Conservation (phyloP, 2,329 filamentous ascomycete species). For the Hymenotorrendiella dingleyae region DNA sequence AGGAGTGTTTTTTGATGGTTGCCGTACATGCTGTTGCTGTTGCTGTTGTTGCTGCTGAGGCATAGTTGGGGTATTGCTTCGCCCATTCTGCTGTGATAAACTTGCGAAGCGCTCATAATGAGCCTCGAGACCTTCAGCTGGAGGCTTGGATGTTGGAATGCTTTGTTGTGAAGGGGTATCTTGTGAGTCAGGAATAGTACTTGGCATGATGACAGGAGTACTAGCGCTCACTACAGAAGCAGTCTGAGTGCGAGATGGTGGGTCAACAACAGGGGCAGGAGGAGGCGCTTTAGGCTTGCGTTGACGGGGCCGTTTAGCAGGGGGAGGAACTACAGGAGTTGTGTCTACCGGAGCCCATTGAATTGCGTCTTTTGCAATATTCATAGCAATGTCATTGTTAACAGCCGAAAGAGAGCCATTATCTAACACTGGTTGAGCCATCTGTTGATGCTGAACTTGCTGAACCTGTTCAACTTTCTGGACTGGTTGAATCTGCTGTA, state of each 20-base stretch:
- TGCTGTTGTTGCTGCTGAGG: constrained; percentile 19
- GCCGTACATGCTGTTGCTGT: constrained; percentile 22
- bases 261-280: constrained; percentile 17
- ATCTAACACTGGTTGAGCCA: not conserved
- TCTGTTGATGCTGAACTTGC: constrained; percentile 5
- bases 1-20: constrained; percentile 23
- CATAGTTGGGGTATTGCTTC: constrained; percentile 22
- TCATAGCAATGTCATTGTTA: constrained; percentile 13
- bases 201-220: constrained; percentile 25
- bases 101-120: constrained; percentile 30
- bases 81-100: constrained; percentile 23
- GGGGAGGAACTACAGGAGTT: constrained; percentile 20
- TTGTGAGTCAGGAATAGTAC: constrained; percentile 27
- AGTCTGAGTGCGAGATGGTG: constrained; percentile 21
- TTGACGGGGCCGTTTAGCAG: constrained; percentile 35
- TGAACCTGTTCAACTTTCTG: not conserved
- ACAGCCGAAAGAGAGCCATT: constrained; percentile 1
- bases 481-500: constrained; percentile 1
- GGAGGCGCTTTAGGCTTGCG: constrained; percentile 32
- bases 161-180: constrained; percentile 15
- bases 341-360: constrained; percentile 26
- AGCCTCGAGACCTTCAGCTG: constrained; percentile 29
- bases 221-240: constrained; percentile 24
- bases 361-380: constrained; percentile 19
- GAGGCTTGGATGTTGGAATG: constrained; percentile 22